Percentiles rank a stretch among this genome's conserved stretches.
phyloP scores from a whole-genome alignment of 179 eudicot species.

The Corrigiola litoralis region DNA sequence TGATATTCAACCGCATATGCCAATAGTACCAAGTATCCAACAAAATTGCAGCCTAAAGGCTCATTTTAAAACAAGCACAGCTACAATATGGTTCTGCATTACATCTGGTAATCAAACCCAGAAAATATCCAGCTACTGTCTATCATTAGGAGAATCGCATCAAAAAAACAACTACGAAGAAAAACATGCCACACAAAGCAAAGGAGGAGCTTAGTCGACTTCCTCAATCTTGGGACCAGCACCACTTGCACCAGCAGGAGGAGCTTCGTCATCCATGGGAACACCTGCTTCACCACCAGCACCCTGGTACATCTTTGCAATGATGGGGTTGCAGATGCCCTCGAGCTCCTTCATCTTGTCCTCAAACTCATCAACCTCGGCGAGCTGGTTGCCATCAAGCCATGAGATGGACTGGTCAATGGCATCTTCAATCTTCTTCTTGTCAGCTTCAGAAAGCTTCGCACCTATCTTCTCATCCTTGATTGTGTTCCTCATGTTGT shows the following conservation, averaged over 20 bases:
- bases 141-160: background rate
- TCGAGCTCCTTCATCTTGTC: slow-evolving; percentile 50
- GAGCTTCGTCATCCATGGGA: slow-evolving; percentile 32
- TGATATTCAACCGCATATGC: too few species aligned
- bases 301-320: slow-evolving; percentile 49
- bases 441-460: slow-evolving; percentile 25
- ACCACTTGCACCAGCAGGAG: slow-evolving; percentile 30
- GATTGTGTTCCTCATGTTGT: slow-evolving; percentile 35
- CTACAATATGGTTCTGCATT: too few species aligned
- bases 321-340: slow-evolving; percentile 44
- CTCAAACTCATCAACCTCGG: slow-evolving; percentile 48
- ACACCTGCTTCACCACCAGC: slow-evolving; percentile 35
- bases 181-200: background rate
- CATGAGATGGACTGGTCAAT: slow-evolving; percentile 37
- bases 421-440: slow-evolving; percentile 37
- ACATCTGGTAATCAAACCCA: too few species aligned
- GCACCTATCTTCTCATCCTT: slow-evolving; percentile 34
- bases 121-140: too few species aligned
- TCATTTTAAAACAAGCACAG: too few species aligned
- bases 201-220: slow-evolving; percentile 31
- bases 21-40: too few species aligned
- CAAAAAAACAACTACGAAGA: background rate
- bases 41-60: too few species aligned
- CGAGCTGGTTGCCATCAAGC: slow-evolving; percentile 47
- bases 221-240: slow-evolving; percentile 60